Conservation (phyloP, 495 filamentous ascomycete species). For the Hypoxylon perforatum region DNA sequence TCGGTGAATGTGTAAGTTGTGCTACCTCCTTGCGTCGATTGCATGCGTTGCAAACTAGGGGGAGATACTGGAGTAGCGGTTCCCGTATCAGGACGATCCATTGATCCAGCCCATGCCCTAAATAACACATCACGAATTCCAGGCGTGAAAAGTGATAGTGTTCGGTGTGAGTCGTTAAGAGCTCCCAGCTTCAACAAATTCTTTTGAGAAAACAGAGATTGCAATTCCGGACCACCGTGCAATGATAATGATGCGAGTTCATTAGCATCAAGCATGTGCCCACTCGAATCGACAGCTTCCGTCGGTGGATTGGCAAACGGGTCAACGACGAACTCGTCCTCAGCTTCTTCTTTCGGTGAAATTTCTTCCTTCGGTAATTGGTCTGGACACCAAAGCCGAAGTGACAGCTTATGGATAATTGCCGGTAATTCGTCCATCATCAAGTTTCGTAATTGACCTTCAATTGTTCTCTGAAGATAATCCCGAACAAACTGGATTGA, state of each 20-base stretch:
- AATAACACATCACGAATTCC: slow-evolving; percentile 85
- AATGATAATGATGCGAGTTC: slow-evolving; percentile 80
- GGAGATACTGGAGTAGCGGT: slow-evolving; percentile 66
- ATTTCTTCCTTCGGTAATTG: slow-evolving; percentile 70
- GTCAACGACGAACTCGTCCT: slow-evolving; percentile 69
- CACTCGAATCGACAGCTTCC: slow-evolving; percentile 79
- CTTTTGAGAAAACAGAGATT: slow-evolving; percentile 90
- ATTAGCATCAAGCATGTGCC: slow-evolving; percentile 77
- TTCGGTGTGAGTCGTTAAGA: slow-evolving; percentile 83
- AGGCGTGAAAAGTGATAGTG: slow-evolving; percentile 87
- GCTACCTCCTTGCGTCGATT: slow-evolving; percentile 69
- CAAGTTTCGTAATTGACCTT: slow-evolving; percentile 88
- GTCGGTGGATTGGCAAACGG: slow-evolving; percentile 82
- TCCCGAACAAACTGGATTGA: slow-evolving; percentile 98
- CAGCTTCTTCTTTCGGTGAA: slow-evolving; percentile 57
- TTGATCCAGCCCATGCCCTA: slow-evolving; percentile 87
- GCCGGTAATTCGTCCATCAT: slow-evolving; percentile 98
- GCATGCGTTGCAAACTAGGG: slow-evolving; percentile 65
- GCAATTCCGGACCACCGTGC: slow-evolving; percentile 78
- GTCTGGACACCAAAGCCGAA: slow-evolving; percentile 90
- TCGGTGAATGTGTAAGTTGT: slow-evolving; percentile 74
- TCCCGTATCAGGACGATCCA: slow-evolving; percentile 72
- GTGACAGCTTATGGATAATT: slow-evolving; percentile 92
- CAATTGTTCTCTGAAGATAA: slow-evolving; percentile 96
- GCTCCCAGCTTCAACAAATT: slow-evolving; percentile 81